Conservation (phyloP, 768 basidiomycete species). For the Russula lepida region DNA sequence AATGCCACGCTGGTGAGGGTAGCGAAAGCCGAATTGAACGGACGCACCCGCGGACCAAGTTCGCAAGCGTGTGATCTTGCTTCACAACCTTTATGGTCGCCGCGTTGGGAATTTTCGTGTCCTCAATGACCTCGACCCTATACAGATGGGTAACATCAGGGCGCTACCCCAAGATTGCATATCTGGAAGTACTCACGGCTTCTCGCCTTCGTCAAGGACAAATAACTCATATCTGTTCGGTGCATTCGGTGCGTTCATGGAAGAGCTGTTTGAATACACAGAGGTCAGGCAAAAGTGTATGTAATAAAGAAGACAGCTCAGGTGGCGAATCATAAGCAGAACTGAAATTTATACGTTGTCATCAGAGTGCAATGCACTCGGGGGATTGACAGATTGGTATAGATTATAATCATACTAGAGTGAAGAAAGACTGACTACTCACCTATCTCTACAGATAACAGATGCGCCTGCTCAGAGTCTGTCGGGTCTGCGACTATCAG, state of each 20-base stretch:
- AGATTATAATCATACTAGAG: conserved; percentile 29
- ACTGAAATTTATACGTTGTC: conserved; percentile 24
- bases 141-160: conserved; percentile 5
- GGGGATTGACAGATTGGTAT: conserved; percentile 50
- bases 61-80: conserved; percentile 95
- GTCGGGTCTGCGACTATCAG: background rate
- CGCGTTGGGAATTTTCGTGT: conserved; percentile 96
- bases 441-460: background rate
- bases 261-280: background rate
- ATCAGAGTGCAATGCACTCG: conserved; percentile 30
- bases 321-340: conserved; percentile 21
- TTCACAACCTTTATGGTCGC: conserved; percentile 92
- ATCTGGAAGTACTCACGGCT: conserved; percentile 55
- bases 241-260: conserved; percentile 97
- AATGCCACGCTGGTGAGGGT: background rate
- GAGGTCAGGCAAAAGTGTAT: conserved; percentile 3
- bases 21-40: conserved; percentile 10
- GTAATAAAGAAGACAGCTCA: background rate
- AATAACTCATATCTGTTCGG: conserved; percentile 89
- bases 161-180: conserved; percentile 5
- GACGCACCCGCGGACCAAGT: conserved; percentile 90
- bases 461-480: conserved; percentile 3
- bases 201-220: conserved; percentile 89
- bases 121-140: conserved; percentile 87
- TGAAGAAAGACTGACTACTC: background rate